Conservation (phyloP, 805 yeast species). For the Maudiozyma saulgeensis region DNA sequence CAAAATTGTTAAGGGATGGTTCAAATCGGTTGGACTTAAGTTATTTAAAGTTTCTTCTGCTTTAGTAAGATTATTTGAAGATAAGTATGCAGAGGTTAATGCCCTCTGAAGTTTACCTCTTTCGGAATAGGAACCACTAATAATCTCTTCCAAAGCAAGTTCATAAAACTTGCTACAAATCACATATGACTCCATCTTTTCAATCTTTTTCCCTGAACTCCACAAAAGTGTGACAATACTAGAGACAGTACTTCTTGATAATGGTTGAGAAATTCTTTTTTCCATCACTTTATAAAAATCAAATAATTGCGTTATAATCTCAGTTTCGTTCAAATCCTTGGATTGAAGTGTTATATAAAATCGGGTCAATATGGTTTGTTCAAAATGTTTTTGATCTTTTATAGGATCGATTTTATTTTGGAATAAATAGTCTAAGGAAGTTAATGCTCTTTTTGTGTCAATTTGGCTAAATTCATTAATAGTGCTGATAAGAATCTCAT, state of each 20-base stretch:
- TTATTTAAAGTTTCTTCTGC: conserved; percentile 15
- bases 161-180: conserved; percentile 23
- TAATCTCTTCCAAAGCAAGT: conserved; percentile 18
- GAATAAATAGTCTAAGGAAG: conserved; percentile 30
- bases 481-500: conserved; percentile 19
- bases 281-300: conserved; percentile 24
- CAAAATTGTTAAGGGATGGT: conserved; percentile 27
- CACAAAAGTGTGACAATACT: conserved; percentile 32
- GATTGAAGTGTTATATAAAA: conserved; percentile 20
- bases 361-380: conserved; percentile 23
- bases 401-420: conserved; percentile 25
- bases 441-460: conserved; percentile 23
- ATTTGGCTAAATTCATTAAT: conserved; percentile 22
- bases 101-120: conserved; percentile 32
- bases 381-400: conserved; percentile 20
- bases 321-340: conserved; percentile 14
- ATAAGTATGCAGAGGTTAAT: conserved; percentile 24
- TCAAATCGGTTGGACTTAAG: conserved; percentile 19
- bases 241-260: conserved; percentile 26
- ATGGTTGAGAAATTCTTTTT: conserved; percentile 15
- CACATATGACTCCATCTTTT: conserved; percentile 15
- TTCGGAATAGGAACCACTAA: conserved; percentile 24
- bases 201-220: conserved; percentile 30
- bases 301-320: conserved; percentile 14
- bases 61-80: conserved; percentile 12